These are phyloP conservation scores for Sinapis alba DNA, from an alignment of 441 rosid genomes.

Conservation along the genomic window DNA sequence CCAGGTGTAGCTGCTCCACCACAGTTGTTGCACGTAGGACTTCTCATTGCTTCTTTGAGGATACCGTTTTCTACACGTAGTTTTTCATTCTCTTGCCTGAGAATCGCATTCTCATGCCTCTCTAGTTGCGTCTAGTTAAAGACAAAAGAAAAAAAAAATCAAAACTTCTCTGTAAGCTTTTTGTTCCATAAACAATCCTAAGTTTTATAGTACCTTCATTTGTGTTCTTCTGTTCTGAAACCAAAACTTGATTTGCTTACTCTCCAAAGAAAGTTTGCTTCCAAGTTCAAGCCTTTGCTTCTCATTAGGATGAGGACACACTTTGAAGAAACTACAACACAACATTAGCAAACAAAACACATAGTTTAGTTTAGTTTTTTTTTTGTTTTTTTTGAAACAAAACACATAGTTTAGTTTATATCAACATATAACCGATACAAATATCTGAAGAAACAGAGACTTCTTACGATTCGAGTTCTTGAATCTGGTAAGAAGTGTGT, in stretches of 20 bases:
- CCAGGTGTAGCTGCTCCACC: constrained; percentile 52
- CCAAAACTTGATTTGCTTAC: constrained; percentile 71
- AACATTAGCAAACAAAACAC: background rate
- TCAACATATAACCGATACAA: background rate
- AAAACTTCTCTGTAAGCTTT: background rate
- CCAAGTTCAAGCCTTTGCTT: constrained; percentile 67
- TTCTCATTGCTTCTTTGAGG: constrained; percentile 47
- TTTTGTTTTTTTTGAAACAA: no score
- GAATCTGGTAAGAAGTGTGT: constrained; percentile 45
- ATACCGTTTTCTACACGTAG: constrained; percentile 52
- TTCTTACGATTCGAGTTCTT: constrained; percentile 41
- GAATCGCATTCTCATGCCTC: constrained; percentile 55
- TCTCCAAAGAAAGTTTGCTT: constrained; percentile 53
- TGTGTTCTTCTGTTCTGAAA: constrained; percentile 77
- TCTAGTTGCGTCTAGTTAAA: constrained; percentile 57
- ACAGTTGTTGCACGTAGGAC: constrained; percentile 54
- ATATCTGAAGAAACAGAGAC: background rate
- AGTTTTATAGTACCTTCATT: constrained; percentile 50
- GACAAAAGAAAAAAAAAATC: background rate
- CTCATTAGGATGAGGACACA: constrained; percentile 72
- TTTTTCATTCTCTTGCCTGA: constrained; percentile 54
- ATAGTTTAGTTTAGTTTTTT: background rate
- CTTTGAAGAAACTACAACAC: constrained; percentile 54
- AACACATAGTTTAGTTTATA: background rate
- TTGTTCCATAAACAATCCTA: background rate